Evolutionary conservation across 208 protist genomes (phyloP), one percentile per base, ranked within the genome.

Genomic region (Leptomonas seymouri): DNA sequence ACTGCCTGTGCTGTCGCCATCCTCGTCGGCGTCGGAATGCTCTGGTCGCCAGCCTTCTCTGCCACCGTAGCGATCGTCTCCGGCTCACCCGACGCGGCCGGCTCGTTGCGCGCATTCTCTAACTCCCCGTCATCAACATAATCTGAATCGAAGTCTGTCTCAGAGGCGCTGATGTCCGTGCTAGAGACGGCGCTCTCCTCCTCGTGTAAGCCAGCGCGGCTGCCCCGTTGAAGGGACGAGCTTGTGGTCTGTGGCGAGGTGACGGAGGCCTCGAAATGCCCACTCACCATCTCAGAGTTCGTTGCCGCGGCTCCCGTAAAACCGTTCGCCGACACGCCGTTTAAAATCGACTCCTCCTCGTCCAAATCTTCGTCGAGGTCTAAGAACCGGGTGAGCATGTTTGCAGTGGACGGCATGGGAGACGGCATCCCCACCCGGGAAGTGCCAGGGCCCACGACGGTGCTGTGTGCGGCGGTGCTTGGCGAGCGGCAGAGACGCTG

Each of bases 381-480:
- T 18, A 80, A 70, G 48, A 74, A 86, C 21, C 67, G 62, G 20
- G 76, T 75, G 62, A 90, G 77, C 82, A 90, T 87, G 77, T 87
- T 90, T 14, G 73, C 70, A 18, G 81, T 86, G 20, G 85, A 90
- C 18, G 85, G 85, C 71, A 87, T 27, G 0, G 85, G 85, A 9
- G 85, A 80, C 7, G 85, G 85, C 81, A 90, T 85, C 9, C 81
- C 85, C 18, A 50, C 41, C 1, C 76, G 76, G 20, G 46, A 31
- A n/a, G 36, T 62, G 4, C 57, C 18, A 11, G 39, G 59, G 51
- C 25, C 34, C 7, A 20, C 31, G 27, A 9, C 49, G 8, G 23
- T 1, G 54, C 62, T 23, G 51, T 61, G 28, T 20, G 42, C 50
- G 23, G 53, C 53, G 41, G 53, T 49, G 31, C 64, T 61, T 12